phyloP scores from a whole-genome alignment of 768 basidiomycete species.

The Mycena belliarum region DNA sequence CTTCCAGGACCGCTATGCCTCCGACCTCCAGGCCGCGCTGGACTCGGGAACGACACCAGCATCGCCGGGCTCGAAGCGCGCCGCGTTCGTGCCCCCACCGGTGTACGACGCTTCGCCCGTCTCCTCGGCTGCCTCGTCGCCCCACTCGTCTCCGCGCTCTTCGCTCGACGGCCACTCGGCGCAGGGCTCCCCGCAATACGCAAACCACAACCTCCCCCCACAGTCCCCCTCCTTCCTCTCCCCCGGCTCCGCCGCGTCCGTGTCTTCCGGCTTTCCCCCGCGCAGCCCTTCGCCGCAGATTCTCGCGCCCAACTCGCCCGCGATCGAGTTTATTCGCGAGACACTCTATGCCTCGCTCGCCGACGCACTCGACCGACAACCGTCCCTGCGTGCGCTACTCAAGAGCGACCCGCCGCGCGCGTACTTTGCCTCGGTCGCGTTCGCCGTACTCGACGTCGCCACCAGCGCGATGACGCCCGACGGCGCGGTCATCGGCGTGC shows the following conservation, averaged over 20 bases:
- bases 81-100: constrained; percentile 26
- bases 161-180: constrained; percentile 7
- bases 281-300: constrained; percentile 39
- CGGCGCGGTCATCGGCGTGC: constrained; percentile 56
- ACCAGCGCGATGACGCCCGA: constrained; percentile 48
- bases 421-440: constrained; percentile 76
- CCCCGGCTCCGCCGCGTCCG: constrained; percentile 28
- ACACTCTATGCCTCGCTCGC: constrained; percentile 82
- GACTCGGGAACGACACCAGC: constrained; percentile 53
- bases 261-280: constrained; percentile 22
- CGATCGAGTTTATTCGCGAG: constrained; percentile 80
- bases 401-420: constrained; percentile 67
- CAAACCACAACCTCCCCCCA: constrained; percentile 25
- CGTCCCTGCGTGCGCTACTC: constrained; percentile 57
- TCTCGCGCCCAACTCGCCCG: constrained; percentile 52
- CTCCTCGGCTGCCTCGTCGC: constrained; percentile 20
- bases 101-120: constrained; percentile 22
- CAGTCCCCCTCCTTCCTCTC: constrained; percentile 31
- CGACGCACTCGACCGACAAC: constrained; percentile 60
- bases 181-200: constrained; percentile 19
- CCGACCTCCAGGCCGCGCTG: constrained; percentile 77
- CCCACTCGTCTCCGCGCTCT: constrained; percentile 16
- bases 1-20: constrained; percentile 78
- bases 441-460: constrained; percentile 71
- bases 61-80: constrained; percentile 31